Evolutionary conservation across 805 yeast species (phyloP).

Genomic region (Candida andamanensis): DNA sequence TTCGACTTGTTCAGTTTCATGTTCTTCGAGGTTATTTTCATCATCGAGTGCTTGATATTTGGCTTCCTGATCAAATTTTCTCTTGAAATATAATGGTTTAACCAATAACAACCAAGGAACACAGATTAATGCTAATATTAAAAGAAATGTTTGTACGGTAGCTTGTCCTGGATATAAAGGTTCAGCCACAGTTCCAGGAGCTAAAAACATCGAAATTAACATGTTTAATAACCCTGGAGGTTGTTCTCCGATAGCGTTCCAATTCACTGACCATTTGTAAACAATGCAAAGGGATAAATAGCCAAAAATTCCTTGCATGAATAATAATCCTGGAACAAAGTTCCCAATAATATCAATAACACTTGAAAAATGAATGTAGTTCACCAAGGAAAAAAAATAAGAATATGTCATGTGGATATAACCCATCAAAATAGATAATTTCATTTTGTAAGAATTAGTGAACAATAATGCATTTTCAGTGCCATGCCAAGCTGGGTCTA

Average conservation of each 20-base stretch:
- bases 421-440: constrained; percentile 91
- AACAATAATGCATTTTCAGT: constrained; percentile 87
- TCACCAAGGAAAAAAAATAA: constrained; percentile 76
- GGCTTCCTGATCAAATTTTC: constrained; percentile 48
- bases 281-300: constrained; percentile 80
- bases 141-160: constrained; percentile 62
- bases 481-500: constrained; percentile 97
- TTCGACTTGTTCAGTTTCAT: constrained; percentile 23
- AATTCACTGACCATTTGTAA: constrained; percentile 92
- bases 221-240: constrained; percentile 94
- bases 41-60: constrained; percentile 40
- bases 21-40: constrained; percentile 22
- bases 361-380: constrained; percentile 64
- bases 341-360: constrained; percentile 83
- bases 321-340: constrained; percentile 87
- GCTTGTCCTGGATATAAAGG: constrained; percentile 78
- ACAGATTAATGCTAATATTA: constrained; percentile 75
- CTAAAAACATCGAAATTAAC: constrained; percentile 90
- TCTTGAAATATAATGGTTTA: constrained; percentile 73
- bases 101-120: constrained; percentile 87
- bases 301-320: constrained; percentile 96
- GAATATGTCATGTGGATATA: constrained; percentile 92
- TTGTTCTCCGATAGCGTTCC: constrained; percentile 69
- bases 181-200: constrained; percentile 87
- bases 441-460: constrained; percentile 96